Percentiles rank a stretch among this genome's conserved stretches.
These are phyloP conservation scores for Neurospora cerealis DNA, from an alignment of 495 filamentous ascomycete species.

Conservation along the genomic window DNA sequence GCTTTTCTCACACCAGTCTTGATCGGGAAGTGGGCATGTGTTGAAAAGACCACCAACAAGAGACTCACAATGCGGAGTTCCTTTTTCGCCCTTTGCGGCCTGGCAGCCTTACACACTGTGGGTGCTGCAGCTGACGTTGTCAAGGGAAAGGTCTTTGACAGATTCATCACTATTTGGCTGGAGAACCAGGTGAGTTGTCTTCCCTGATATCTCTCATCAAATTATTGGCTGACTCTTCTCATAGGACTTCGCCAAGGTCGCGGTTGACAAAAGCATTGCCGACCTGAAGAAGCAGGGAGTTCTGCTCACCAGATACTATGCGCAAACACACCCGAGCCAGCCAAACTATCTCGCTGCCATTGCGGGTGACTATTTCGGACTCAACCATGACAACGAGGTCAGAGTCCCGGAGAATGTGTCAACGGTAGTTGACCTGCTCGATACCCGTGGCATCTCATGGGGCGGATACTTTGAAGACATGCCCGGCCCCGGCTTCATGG, in stretches of 20 bases:
- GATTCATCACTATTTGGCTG: slow-evolving; percentile 61
- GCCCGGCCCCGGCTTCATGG: slow-evolving; percentile 59
- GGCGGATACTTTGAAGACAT: slow-evolving; percentile 57
- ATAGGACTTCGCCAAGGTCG: slow-evolving; percentile 48
- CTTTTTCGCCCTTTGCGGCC: background rate
- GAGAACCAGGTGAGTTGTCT: slow-evolving; percentile 45
- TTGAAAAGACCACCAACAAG: background rate
- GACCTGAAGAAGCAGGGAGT: slow-evolving; percentile 54
- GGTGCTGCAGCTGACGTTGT: slow-evolving; percentile 18
- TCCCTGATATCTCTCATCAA: background rate
- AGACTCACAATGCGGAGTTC: background rate
- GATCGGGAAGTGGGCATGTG: background rate
- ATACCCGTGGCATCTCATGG: slow-evolving; percentile 53
- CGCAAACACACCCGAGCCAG: slow-evolving; percentile 46
- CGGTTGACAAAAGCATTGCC: slow-evolving; percentile 36
- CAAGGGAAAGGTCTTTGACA: slow-evolving; percentile 52
- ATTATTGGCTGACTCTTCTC: background rate
- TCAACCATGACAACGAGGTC: slow-evolving; percentile 53
- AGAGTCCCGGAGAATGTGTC: slow-evolving; percentile 55
- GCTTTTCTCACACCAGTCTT: background rate
- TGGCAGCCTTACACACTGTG: background rate
- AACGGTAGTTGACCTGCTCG: slow-evolving; percentile 57
- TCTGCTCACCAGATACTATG: slow-evolving; percentile 51
- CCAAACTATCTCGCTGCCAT: slow-evolving; percentile 43
- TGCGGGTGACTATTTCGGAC: slow-evolving; percentile 57